phyloP scores from a whole-genome alignment of 139 green algal species.

The Coccomyxa sp. region DNA sequence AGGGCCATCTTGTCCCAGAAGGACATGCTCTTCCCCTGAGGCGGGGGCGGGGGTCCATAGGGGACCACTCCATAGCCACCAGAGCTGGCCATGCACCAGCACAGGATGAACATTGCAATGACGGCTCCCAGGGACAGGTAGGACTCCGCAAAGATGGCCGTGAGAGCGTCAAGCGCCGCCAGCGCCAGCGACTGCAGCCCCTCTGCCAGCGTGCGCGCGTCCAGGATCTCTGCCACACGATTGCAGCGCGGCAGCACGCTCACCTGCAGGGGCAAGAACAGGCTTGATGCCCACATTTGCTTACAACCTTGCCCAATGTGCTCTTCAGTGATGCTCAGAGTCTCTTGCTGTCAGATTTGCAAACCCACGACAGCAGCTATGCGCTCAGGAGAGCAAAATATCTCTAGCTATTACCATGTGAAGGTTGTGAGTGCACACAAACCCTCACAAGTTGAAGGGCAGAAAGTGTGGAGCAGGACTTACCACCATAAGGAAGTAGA shows the following conservation, averaged over 20 bases:
- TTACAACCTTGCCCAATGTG: no score
- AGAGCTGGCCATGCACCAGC: slow-evolving; percentile 42
- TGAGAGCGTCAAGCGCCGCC: slow-evolving; percentile 20
- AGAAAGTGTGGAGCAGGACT: no score
- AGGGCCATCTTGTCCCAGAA: no score
- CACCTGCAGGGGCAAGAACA: slow-evolving; percentile 19
- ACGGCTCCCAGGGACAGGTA: slow-evolving; percentile 54
- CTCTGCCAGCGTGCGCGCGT: slow-evolving; percentile 32
- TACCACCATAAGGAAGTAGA: slow-evolving; percentile 85
- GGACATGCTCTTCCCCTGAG: not conserved
- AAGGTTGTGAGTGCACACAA: no score
- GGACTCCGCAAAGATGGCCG: slow-evolving; percentile 46
- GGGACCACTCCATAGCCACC: slow-evolving; percentile 53
- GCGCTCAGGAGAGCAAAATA: no score
- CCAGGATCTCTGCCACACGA: slow-evolving; percentile 37
- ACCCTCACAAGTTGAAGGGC: no score
- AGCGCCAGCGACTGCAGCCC: slow-evolving; percentile 9
- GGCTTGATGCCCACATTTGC: not conserved
- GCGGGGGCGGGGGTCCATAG: not conserved
- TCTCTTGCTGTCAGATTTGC: no score
- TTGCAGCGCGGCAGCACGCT: slow-evolving; percentile 74
- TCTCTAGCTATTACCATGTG: no score
- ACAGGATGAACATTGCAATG: slow-evolving; percentile 37
- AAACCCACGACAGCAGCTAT: no score
- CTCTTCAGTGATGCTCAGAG: no score